These are phyloP conservation scores for Acidomyces sp. DNA, from an alignment of 495 filamentous ascomycete species.

Conservation along the genomic window DNA sequence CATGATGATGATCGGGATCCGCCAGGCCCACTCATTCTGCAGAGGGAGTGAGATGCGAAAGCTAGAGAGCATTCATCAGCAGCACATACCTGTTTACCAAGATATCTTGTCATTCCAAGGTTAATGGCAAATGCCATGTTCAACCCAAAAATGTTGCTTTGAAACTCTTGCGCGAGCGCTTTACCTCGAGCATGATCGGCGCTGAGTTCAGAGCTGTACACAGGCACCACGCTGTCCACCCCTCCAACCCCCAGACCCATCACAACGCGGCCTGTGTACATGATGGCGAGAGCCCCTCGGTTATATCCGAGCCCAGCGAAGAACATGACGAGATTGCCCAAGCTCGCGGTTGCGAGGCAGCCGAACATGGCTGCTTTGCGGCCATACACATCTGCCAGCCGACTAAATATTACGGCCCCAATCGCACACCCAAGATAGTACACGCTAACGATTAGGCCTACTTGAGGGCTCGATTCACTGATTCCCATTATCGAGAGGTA, in stretches of 20 bases:
- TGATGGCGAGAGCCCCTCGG: conserved; percentile 32
- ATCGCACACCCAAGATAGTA: conserved; percentile 45
- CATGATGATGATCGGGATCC: conserved; percentile 50
- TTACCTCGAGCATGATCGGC: conserved; percentile 37
- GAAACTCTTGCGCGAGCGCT: conserved; percentile 45
- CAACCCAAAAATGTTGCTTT: conserved; percentile 45
- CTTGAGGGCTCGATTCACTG: conserved; percentile 31
- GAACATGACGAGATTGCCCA: conserved; percentile 46
- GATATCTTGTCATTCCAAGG: conserved; percentile 24
- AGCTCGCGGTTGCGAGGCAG: conserved; percentile 35
- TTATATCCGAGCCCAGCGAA: conserved; percentile 34
- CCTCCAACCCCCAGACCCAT: conserved; percentile 47
- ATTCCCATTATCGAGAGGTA: conserved; percentile 47
- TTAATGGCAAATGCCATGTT: conserved; percentile 40
- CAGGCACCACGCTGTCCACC: conserved; percentile 43
- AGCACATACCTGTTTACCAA: too few species aligned
- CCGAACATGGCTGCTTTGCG: conserved; percentile 38
- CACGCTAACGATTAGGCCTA: conserved; percentile 45
- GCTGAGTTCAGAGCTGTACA: conserved; percentile 42
- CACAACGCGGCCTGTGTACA: conserved; percentile 40
- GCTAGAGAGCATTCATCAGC: too few species aligned
- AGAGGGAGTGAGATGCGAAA: too few species aligned
- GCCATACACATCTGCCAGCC: conserved; percentile 36
- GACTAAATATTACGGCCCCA: conserved; percentile 39
- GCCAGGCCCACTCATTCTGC: conserved; percentile 37